Evolutionary conservation across 257 asterid genomes (phyloP).

Genomic region (Jasminum sambac): DNA sequence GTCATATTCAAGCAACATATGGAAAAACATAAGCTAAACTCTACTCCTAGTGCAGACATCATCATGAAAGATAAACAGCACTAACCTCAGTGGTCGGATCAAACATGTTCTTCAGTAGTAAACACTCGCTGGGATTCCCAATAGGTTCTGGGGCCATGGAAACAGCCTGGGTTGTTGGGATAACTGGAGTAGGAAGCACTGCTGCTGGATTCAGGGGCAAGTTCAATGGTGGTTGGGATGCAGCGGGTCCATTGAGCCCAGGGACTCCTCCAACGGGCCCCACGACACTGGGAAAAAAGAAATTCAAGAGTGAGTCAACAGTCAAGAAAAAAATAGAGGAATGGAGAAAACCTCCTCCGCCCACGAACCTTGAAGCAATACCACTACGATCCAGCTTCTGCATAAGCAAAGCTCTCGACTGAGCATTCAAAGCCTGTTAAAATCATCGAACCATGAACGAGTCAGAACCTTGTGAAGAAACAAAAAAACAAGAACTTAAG

Average conservation of each 20-base stretch:
- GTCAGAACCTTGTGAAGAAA: conserved; percentile 5
- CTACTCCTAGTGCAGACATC: conserved; percentile 1
- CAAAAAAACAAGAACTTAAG: background rate
- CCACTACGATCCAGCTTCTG: conserved; percentile 96
- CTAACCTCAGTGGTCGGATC: conserved; percentile 93
- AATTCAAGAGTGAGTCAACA: conserved; percentile 17
- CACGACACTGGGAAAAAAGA: conserved; percentile 45
- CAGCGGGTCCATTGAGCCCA: conserved; percentile 62
- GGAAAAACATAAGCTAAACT: background rate
- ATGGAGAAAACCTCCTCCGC: conserved; percentile 9
- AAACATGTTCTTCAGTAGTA: conserved; percentile 93
- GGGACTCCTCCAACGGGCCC: conserved; percentile 77
- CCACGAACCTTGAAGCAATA: conserved; percentile 72
- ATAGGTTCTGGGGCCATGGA: conserved; percentile 80
- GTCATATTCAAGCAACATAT: background rate
- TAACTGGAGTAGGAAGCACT: conserved; percentile 45
- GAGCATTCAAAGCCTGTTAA: conserved; percentile 88
- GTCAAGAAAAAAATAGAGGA: conserved; percentile 3
- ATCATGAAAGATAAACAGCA: conserved; percentile 10
- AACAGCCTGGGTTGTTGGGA: conserved; percentile 56
- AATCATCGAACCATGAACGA: conserved; percentile 2
- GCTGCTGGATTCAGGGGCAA: conserved; percentile 72
- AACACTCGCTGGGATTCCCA: conserved; percentile 95
- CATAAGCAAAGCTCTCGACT: conserved; percentile 96
- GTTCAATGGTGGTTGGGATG: conserved; percentile 56